Conservation (phyloP, 2,329 filamentous ascomycete species). For the Westerdykella ornata region DNA sequence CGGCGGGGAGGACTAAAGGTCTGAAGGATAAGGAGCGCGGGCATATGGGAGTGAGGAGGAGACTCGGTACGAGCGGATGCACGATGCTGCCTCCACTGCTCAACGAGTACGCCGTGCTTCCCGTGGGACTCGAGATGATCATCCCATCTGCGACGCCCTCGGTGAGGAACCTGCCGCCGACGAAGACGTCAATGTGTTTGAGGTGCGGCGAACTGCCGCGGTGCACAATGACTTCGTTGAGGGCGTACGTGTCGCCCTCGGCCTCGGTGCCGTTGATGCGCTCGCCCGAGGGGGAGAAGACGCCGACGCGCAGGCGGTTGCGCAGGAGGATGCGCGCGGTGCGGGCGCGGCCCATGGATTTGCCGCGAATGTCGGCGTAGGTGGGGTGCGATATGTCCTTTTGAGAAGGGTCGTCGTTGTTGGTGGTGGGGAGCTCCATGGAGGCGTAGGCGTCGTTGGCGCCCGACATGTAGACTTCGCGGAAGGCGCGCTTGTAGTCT, state of each 20-base stretch:
- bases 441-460: conserved; percentile 47
- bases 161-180: conserved; percentile 83
- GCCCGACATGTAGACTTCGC: conserved; percentile 84
- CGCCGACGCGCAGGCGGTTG: conserved; percentile 76
- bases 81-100: conserved; percentile 89
- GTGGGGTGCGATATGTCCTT: conserved; percentile 12
- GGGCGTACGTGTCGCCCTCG: conserved; percentile 55
- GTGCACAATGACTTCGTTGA: conserved; percentile 94
- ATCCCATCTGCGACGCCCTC: conserved; percentile 94
- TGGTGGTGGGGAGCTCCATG: conserved; percentile 52
- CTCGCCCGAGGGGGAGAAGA: conserved; percentile 65
- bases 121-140: conserved; percentile 87
- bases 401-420: conserved; percentile 18
- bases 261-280: conserved; percentile 25
- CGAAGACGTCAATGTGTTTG: conserved; percentile 83
- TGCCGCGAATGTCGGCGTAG: conserved; percentile 71
- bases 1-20: conserved; percentile 79
- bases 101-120: conserved; percentile 92
- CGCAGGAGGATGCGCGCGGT: conserved; percentile 77
- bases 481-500: conserved; percentile 86
- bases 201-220: conserved; percentile 84
- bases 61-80: conserved; percentile 80
- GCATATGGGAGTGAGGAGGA: conserved; percentile 90
- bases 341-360: conserved; percentile 69
- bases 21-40: conserved; percentile 87